These are phyloP conservation scores for Protea cynaroides DNA, from an alignment of 164 flowering plant species.

Conservation along the genomic window DNA sequence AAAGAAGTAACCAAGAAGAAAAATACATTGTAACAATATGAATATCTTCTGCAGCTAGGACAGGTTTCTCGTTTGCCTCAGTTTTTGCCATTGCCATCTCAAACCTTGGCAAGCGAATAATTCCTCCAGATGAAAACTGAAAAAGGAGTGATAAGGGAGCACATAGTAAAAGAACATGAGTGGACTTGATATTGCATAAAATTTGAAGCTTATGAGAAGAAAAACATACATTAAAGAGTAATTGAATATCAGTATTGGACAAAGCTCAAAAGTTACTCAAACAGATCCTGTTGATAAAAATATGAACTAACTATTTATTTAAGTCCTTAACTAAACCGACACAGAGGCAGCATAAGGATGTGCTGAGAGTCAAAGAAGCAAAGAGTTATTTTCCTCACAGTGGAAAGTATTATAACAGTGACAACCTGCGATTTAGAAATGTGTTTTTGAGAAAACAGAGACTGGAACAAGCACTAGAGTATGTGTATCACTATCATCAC, in stretches of 20 bases:
- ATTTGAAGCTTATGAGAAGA: background rate
- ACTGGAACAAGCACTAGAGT: background rate
- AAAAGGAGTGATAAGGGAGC: constrained; percentile 8
- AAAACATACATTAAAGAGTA: background rate
- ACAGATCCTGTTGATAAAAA: background rate
- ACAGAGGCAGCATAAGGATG: too few species aligned
- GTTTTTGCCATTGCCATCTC: constrained; percentile 91
- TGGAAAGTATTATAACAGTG: background rate
- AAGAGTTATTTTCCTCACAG: too few species aligned
- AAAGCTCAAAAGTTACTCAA: background rate
- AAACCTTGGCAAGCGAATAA: constrained; percentile 84
- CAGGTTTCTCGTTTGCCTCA: constrained; percentile 80
- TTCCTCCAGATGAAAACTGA: constrained; percentile 90
- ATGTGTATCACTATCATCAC: too few species aligned
- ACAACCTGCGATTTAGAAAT: background rate
- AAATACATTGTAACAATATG: constrained; percentile 80
- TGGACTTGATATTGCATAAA: background rate
- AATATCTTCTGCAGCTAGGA: constrained; percentile 79
- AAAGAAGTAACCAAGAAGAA: constrained; percentile 8
- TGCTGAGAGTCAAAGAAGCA: too few species aligned
- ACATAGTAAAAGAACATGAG: constrained; percentile 2
- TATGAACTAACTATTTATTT: background rate
- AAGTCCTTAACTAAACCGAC: too few species aligned
- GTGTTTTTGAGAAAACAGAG: background rate
- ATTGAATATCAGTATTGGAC: background rate